phyloP scores from a whole-genome alignment of 371 early-diverging fungal species.

The Rhizopus stolonifer region DNA sequence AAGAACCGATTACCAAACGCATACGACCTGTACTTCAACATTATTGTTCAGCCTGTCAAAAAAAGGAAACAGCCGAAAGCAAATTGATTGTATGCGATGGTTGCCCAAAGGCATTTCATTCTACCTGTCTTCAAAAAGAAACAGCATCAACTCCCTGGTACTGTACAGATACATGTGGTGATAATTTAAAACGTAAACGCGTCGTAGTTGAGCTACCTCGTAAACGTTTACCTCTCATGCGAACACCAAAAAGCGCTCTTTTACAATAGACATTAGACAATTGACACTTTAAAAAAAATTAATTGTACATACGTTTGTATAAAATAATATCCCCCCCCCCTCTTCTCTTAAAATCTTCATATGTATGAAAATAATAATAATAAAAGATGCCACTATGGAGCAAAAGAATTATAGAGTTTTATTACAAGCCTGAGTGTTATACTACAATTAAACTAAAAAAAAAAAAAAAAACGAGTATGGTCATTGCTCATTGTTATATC shows the following conservation, averaged over 20 bases:
- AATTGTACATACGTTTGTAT: no score
- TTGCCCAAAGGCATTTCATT: conserved; percentile 83
- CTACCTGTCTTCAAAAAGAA: conserved; percentile 55
- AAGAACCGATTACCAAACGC: conserved; percentile 76
- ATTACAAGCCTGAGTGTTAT: no score
- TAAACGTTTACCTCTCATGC: conserved; percentile 71
- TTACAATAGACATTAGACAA: neutral
- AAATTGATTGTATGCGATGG: conserved; percentile 82
- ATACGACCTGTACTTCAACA: conserved; percentile 86
- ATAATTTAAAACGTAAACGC: conserved; percentile 59
- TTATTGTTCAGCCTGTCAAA: conserved; percentile 79
- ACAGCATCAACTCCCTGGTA: conserved; percentile 64
- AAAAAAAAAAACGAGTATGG: no score
- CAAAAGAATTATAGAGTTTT: no score
- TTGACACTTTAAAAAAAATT: no score
- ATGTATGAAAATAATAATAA: no score
- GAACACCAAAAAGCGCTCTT: conserved; percentile 45
- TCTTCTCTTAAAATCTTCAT: no score
- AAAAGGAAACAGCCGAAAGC: conserved; percentile 68
- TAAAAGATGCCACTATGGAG: no score
- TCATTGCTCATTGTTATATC: no score
- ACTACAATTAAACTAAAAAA: no score
- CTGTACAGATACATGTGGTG: conserved; percentile 70
- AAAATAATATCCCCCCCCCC: no score
- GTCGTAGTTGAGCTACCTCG: conserved; percentile 67